Conservation (phyloP, 495 filamentous ascomycete genomes). For the Penicillium tannophilum region DNA sequence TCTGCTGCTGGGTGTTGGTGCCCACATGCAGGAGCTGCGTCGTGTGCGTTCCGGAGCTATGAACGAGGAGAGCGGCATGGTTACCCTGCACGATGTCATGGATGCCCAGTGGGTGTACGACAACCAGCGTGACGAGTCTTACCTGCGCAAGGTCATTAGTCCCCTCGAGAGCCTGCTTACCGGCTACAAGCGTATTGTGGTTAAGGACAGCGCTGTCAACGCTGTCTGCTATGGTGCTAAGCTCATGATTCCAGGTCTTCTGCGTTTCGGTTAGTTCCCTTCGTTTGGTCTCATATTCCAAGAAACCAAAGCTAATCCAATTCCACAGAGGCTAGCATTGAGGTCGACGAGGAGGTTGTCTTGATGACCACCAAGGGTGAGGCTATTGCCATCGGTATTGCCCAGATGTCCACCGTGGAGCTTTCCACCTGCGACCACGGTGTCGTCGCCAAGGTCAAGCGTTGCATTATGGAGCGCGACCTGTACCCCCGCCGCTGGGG, state of each 20-base stretch:
- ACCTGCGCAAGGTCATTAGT: slow-evolving; percentile 82
- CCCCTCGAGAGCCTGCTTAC: slow-evolving; percentile 90
- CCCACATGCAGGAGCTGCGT: slow-evolving; percentile 97
- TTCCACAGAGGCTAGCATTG: slow-evolving; percentile 73
- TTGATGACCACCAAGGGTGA: slow-evolving; percentile 98
- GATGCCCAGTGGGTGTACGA: slow-evolving; percentile 94
- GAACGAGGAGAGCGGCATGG: slow-evolving; percentile 83
- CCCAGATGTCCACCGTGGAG: slow-evolving; percentile 93
- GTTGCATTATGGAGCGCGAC: slow-evolving; percentile 98
- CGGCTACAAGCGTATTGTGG: slow-evolving; percentile 91
- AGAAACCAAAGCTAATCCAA: slow-evolving; percentile 23
- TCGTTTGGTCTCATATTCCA: slow-evolving; percentile 2
- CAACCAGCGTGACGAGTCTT: slow-evolving; percentile 86
- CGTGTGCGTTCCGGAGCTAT: slow-evolving; percentile 93
- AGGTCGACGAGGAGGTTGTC: slow-evolving; percentile 89
- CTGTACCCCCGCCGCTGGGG: slow-evolving; percentile 96
- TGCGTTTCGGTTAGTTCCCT: slow-evolving; percentile 73
- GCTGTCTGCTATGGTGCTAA: slow-evolving; percentile 98
- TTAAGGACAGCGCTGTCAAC: slow-evolving; percentile 95
- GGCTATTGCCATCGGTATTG: slow-evolving; percentile 92
- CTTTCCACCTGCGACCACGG: slow-evolving; percentile 93
- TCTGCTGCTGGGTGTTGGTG: slow-evolving; percentile 88
- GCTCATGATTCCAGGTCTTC: slow-evolving; percentile 93
- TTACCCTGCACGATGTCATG: slow-evolving; percentile 92
- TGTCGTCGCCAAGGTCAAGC: slow-evolving; percentile 95